These are phyloP conservation scores for Neolecta irregularis DNA, from an alignment of 1,139 yeast genomes.

Conservation along the genomic window DNA sequence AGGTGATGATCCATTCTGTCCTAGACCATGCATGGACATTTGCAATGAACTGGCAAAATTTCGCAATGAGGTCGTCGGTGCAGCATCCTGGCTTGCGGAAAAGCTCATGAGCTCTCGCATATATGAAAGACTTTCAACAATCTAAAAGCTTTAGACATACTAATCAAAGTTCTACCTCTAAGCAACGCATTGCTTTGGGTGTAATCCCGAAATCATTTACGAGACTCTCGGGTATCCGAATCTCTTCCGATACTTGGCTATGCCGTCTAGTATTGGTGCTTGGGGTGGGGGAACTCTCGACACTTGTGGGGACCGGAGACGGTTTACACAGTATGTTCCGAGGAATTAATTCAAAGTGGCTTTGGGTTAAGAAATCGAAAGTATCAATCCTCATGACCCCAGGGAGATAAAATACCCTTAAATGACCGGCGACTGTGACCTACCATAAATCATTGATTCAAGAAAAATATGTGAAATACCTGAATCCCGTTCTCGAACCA, in stretches of 20 bases:
- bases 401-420: constrained; percentile 8
- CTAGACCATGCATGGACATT: no score
- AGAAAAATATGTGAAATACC: neutral
- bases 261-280: no score
- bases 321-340: constrained; percentile 1
- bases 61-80: no score
- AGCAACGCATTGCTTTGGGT: constrained; percentile 6
- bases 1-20: no score
- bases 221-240: neutral
- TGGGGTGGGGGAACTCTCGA: neutral
- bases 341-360: constrained; percentile 8
- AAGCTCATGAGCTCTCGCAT: constrained; percentile 12
- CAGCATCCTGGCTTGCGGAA: no score
- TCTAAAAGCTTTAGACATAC: neutral
- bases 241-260: no score
- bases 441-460: neutral
- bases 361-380: constrained; percentile 6
- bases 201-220: constrained; percentile 8
- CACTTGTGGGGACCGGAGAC: neutral
- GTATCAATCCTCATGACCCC: constrained; percentile 7
- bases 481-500: constrained; percentile 8
- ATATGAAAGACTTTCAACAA: constrained; percentile 7
- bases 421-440: constrained; percentile 2
- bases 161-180: constrained; percentile 3
- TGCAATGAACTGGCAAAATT: no score